phyloP scores from a whole-genome alignment of 768 basidiomycete genomes.

The Tylopilus rubrobrunneus region DNA sequence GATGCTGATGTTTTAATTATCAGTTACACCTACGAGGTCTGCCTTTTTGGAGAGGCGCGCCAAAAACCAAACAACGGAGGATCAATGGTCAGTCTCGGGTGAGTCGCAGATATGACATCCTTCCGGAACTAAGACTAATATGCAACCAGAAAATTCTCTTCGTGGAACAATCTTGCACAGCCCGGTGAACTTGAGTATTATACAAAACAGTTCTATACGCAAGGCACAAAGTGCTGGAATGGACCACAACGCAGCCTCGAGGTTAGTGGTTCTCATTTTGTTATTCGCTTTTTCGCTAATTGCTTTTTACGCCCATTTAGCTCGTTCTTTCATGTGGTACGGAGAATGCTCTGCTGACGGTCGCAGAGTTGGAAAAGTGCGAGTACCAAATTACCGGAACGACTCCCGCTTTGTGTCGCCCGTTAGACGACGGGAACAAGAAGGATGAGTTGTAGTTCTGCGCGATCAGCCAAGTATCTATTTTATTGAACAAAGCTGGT shows the following conservation, averaged over 20 bases:
- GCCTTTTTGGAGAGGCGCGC: conserved; percentile 82
- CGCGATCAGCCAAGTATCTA: neutral
- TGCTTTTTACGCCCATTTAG: conserved; percentile 33
- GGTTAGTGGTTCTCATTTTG: conserved; percentile 38
- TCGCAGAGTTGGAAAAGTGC: conserved; percentile 93
- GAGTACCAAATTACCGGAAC: conserved; percentile 88
- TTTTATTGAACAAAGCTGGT: neutral
- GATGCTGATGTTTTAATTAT: conserved; percentile 6
- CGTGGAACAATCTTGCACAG: conserved; percentile 66
- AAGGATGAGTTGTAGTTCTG: conserved; percentile 28
- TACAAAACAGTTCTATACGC: conserved; percentile 73
- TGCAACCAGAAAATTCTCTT: conserved; percentile 58
- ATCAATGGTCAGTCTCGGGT: conserved; percentile 79
- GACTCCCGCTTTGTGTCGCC: conserved; percentile 75
- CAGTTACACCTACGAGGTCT: conserved; percentile 93
- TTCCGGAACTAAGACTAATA: conserved; percentile 1
- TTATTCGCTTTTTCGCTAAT: conserved; percentile 2
- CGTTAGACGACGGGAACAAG: conserved; percentile 31
- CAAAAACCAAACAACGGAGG: conserved; percentile 88
- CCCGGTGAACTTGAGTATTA: conserved; percentile 74
- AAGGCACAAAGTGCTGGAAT: conserved; percentile 93
- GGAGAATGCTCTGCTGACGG: conserved; percentile 73
- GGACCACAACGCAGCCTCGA: conserved; percentile 85
- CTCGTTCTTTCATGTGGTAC: conserved; percentile 81
- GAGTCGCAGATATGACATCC: conserved; percentile 22